Evolutionary conservation across 768 basidiomycete genomes (phyloP).

Genomic region (Termitomyces sp.): DNA sequence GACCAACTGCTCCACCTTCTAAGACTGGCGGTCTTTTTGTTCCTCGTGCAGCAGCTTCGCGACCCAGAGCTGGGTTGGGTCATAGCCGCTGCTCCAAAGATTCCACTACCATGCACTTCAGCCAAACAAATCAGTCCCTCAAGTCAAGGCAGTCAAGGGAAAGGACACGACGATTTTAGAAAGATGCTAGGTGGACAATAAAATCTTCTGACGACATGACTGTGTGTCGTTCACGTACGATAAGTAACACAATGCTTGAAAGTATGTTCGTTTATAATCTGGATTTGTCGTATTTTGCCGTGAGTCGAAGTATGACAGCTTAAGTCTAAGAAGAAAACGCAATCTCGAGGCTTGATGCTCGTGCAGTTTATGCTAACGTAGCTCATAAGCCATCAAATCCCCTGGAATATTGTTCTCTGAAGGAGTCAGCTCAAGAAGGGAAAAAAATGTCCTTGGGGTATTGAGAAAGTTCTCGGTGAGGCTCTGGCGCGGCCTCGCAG

Average conservation of each 20-base stretch:
- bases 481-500: too few relatives aligned
- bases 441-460: too few relatives aligned
- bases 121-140: slow-evolving; percentile 15
- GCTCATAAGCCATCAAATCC: too few relatives aligned
- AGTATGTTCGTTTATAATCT: neutral
- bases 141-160: slow-evolving; percentile 20
- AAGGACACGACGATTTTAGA: slow-evolving; percentile 81
- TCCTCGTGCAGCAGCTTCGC: slow-evolving; percentile 58
- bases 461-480: too few relatives aligned
- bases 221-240: neutral
- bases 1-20: slow-evolving; percentile 26
- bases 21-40: slow-evolving; percentile 53
- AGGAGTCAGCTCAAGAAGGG: too few relatives aligned
- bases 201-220: neutral
- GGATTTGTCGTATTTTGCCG: too few relatives aligned
- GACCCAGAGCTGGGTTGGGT: slow-evolving; percentile 70
- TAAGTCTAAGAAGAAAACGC: too few relatives aligned
- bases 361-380: too few relatives aligned
- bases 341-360: too few relatives aligned
- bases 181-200: slow-evolving; percentile 55
- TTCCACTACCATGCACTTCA: neutral
- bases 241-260: too few relatives aligned
- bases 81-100: slow-evolving; percentile 30
- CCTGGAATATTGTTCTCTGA: too few relatives aligned
- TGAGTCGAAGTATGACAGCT: too few relatives aligned